A percentile compares a stretch with the other conserved stretches of the same genome.
Evolutionary conservation across 257 asterid species (phyloP).

Genomic region (Handroanthus guayacan): DNA sequence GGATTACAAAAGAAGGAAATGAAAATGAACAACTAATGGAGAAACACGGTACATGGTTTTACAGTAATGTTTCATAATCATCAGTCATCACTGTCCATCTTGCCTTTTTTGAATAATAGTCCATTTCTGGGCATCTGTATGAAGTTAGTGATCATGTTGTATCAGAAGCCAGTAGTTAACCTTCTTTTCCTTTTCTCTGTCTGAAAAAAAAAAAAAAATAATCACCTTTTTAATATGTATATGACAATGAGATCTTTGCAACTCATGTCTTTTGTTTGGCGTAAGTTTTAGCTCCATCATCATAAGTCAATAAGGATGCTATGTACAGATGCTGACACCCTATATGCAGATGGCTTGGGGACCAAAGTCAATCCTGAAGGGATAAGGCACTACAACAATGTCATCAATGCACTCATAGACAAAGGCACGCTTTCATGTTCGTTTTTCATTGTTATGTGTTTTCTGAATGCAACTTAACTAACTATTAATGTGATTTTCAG

Average conservation of each 20-base stretch:
- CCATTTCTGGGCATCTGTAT: background rate
- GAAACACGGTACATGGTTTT: background rate
- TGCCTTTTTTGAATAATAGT: background rate
- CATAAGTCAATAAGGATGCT: conserved; percentile 17
- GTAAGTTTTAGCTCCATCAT: conserved; percentile 10
- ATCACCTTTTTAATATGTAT: background rate
- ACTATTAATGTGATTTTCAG: conserved; percentile 41
- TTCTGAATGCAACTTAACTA: conserved; percentile 17
- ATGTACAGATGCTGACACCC: conserved; percentile 11
- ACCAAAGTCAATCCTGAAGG: conserved; percentile 54
- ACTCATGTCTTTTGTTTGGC: conserved; percentile 11
- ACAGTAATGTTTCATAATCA: conserved; percentile 19
- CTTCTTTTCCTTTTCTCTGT: background rate
- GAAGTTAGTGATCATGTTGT: background rate
- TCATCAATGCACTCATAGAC: conserved; percentile 56
- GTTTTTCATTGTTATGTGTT: background rate
- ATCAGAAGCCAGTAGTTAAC: background rate
- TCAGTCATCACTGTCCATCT: background rate
- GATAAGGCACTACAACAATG: conserved; percentile 52
- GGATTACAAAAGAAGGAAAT: background rate
- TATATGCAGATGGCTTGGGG: conserved; percentile 61
- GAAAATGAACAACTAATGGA: background rate
- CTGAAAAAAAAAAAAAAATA: background rate
- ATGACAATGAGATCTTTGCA: background rate
- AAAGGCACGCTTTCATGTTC: conserved; percentile 43